phyloP scores from a whole-genome alignment of 805 yeast species.

The Cyberlindnera meyerae region DNA sequence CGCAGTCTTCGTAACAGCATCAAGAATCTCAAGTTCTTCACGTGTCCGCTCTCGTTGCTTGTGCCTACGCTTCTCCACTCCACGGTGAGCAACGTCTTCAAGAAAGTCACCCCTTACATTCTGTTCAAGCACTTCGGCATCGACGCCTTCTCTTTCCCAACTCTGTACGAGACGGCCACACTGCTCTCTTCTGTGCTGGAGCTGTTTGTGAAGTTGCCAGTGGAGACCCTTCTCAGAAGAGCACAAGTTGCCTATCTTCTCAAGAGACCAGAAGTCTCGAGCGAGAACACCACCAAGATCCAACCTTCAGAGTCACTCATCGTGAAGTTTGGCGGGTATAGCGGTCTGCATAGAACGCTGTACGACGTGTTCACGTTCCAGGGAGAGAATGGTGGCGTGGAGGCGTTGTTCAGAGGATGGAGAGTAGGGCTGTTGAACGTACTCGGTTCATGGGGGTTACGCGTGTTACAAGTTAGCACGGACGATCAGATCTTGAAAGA shows the following conservation, averaged over 20 bases:
- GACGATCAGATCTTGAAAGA: conserved; percentile 32
- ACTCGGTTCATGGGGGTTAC: conserved; percentile 78
- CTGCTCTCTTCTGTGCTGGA: conserved; percentile 62
- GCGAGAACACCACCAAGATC: conserved; percentile 37
- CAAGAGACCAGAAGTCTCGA: conserved; percentile 22
- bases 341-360: conserved; percentile 50
- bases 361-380: conserved; percentile 39
- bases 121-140: conserved; percentile 56
- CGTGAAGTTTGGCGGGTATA: conserved; percentile 52
- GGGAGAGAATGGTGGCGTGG: conserved; percentile 41
- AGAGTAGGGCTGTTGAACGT: conserved; percentile 76
- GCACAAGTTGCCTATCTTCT: conserved; percentile 72
- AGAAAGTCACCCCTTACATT: conserved; percentile 61
- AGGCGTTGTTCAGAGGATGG: conserved; percentile 83
- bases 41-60: conserved; percentile 56
- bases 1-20: conserved; percentile 74
- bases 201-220: conserved; percentile 72
- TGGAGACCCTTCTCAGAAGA: conserved; percentile 80
- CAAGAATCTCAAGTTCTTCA: conserved; percentile 41
- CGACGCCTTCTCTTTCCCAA: conserved; percentile 62
- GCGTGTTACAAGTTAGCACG: conserved; percentile 48
- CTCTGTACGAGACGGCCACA: conserved; percentile 51
- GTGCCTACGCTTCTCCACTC: conserved; percentile 67
- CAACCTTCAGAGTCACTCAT: conserved; percentile 43
- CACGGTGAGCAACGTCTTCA: conserved; percentile 53